These are phyloP conservation scores for Xanthoconium purpureum DNA, from an alignment of 768 basidiomycete genomes.

Conservation along the genomic window DNA sequence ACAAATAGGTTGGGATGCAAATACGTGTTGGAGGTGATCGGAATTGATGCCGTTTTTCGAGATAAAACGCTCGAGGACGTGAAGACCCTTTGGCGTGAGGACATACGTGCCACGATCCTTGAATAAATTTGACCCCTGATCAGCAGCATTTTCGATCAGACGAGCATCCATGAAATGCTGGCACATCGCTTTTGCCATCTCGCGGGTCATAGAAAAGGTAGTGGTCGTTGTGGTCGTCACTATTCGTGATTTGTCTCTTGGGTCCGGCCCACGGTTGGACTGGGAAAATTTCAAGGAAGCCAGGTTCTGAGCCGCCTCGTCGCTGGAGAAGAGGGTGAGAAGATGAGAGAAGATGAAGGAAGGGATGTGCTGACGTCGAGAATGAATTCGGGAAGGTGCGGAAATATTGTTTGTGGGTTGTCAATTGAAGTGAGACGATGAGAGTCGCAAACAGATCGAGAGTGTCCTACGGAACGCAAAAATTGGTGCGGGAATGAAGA, in stretches of 20 bases:
- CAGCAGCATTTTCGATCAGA: conserved; percentile 93
- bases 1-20: conserved; percentile 90
- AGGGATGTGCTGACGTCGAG: conserved; percentile 68
- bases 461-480: conserved; percentile 65
- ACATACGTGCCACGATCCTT: conserved; percentile 97
- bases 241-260: conserved; percentile 95
- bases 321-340: conserved; percentile 46
- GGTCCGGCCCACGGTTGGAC: conserved; percentile 97
- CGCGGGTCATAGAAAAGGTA: conserved; percentile 98
- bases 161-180: conserved; percentile 99
- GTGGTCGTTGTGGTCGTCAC: conserved; percentile 99
- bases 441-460: conserved; percentile 97
- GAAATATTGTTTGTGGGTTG: conserved; percentile 93
- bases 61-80: conserved; percentile 99
- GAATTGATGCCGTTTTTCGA: conserved; percentile 98
- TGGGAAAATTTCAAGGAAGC: conserved; percentile 98
- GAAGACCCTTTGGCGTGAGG: conserved; percentile 95
- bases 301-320: conserved; percentile 91
- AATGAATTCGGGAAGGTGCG: conserved; percentile 92
- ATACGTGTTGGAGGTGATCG: conserved; percentile 87
- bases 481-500: conserved; percentile 7
- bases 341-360: conserved; percentile 2
- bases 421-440: conserved; percentile 86
- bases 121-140: conserved; percentile 85
- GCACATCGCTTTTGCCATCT: conserved; percentile 99